phyloP scores from a whole-genome alignment of 1,139 yeast species.

The Oligophagozyma castellii region DNA sequence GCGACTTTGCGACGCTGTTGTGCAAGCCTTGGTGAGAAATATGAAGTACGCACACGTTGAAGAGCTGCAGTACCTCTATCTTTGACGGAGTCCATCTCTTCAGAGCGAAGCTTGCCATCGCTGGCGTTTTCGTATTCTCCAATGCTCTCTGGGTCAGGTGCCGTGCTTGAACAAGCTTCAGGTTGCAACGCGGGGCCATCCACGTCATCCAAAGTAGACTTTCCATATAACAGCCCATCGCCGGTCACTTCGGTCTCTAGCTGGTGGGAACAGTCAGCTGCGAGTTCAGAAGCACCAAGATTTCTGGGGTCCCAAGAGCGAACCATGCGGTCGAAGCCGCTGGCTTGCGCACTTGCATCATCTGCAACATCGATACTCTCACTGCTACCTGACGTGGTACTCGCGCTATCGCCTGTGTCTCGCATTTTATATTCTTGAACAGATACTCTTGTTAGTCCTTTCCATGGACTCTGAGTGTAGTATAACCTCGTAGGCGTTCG shows the following conservation, averaged over 20 bases:
- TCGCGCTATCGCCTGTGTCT: too few species aligned
- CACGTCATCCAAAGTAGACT: too few species aligned
- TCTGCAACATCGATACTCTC: too few species aligned
- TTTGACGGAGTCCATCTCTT: too few species aligned
- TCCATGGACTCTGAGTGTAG: slow-evolving; percentile 1
- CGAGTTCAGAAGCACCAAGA: not conserved
- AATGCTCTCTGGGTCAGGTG: not conserved
- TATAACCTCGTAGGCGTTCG: not conserved
- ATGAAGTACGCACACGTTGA: slow-evolving; percentile 3
- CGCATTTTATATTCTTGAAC: too few species aligned
- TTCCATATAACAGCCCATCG: not conserved
- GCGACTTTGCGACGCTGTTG: slow-evolving; percentile 6
- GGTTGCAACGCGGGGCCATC: not conserved
- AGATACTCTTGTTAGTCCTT: not conserved
- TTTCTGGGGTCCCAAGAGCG: too few species aligned
- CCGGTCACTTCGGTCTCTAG: not conserved
- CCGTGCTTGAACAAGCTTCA: not conserved
- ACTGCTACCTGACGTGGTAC: too few species aligned
- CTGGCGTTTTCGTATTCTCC: too few species aligned
- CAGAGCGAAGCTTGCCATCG: too few species aligned
- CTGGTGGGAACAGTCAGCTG: not conserved
- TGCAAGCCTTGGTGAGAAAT: slow-evolving; percentile 7
- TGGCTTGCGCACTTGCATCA: too few species aligned
- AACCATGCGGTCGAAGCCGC: too few species aligned
- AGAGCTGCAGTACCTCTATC: too few species aligned